These are phyloP conservation scores for Candida boidinii DNA, from an alignment of 805 yeast species.

Conservation along the genomic window DNA sequence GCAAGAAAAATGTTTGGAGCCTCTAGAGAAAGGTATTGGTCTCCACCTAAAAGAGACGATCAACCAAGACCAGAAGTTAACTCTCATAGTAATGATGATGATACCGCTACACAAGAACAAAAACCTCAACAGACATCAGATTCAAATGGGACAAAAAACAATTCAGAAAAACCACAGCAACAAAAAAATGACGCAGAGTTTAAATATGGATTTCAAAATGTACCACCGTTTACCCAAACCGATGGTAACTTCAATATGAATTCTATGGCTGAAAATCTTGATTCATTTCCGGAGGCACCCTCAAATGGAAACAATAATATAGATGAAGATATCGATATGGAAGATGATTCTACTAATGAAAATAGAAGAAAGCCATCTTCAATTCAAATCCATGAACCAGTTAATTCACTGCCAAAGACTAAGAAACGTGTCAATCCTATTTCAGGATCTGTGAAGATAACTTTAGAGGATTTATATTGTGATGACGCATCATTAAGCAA, in stretches of 20 bases:
- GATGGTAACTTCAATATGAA: conserved; percentile 22
- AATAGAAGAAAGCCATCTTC: not conserved
- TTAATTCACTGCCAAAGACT: not conserved
- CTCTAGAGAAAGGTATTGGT: no score
- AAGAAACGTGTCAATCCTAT: not conserved
- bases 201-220: conserved; percentile 9
- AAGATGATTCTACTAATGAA: not conserved
- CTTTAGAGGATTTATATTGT: not conserved
- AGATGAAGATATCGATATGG: not conserved
- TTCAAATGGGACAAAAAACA: not conserved
- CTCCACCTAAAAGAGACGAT: no score
- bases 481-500: not conserved
- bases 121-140: not conserved
- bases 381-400: not conserved
- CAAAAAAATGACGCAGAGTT: not conserved
- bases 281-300: conserved; percentile 2
- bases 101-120: not conserved
- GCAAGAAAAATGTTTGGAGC: no score
- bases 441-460: not conserved
- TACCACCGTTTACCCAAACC: conserved; percentile 23
- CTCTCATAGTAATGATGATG: not conserved
- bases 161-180: not conserved
- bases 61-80: no score
- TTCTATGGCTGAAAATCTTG: conserved; percentile 13
- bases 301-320: not conserved